A percentile compares a stretch with the other conserved stretches of the same genome.
Evolutionary conservation across 2,329 filamentous ascomycete species (phyloP).

Genomic region (Raffaelea albimanens): DNA sequence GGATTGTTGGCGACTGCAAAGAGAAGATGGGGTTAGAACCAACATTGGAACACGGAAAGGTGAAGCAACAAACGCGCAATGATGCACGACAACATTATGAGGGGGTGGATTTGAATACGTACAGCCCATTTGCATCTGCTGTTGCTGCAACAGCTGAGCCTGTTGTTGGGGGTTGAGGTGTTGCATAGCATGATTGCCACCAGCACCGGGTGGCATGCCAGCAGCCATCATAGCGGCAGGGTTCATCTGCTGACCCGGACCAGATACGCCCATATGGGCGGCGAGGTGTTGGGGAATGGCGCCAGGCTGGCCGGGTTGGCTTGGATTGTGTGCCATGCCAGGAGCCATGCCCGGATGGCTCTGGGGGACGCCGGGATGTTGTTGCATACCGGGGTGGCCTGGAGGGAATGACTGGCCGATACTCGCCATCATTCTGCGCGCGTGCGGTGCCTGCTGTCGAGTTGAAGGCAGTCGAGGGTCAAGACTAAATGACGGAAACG

Average conservation of each 20-base stretch:
- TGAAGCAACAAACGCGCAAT: background rate
- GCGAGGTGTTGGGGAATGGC: conserved; percentile 58
- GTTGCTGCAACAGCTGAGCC: conserved; percentile 47
- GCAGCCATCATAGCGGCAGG: conserved; percentile 61
- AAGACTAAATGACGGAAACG: background rate
- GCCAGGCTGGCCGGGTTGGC: conserved; percentile 58
- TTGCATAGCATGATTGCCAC: conserved; percentile 60
- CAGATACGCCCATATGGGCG: conserved; percentile 61
- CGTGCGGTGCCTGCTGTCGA: no score
- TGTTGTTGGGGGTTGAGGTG: conserved; percentile 57
- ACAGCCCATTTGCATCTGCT: conserved; percentile 30
- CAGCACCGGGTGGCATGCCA: conserved; percentile 61
- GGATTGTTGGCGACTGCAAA: conserved; percentile 21
- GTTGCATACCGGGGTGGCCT: conserved; percentile 58
- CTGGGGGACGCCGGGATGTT: conserved; percentile 58
- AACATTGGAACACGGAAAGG: background rate
- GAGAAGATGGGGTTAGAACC: background rate
- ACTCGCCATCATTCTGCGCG: conserved; percentile 57
- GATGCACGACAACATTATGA: background rate
- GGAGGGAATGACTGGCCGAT: conserved; percentile 55
- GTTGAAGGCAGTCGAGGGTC: background rate
- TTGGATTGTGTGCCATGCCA: conserved; percentile 58
- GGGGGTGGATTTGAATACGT: conserved; percentile 11
- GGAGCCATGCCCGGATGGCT: conserved; percentile 52
- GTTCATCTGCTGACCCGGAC: conserved; percentile 62